Conservation (phyloP, 2,329 filamentous ascomycete genomes). For the Aspergillus proliferans region DNA sequence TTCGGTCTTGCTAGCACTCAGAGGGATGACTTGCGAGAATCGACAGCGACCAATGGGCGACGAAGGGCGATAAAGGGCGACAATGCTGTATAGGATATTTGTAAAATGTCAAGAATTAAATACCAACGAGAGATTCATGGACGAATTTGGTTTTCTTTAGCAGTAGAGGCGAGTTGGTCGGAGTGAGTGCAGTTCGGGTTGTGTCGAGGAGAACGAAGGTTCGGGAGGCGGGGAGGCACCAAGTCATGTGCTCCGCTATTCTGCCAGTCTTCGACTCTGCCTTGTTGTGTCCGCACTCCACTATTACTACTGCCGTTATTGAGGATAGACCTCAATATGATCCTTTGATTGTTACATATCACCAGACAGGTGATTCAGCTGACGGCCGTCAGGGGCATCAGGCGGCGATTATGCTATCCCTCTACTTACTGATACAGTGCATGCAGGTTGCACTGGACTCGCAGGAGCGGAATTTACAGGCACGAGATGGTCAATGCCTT, state of each 20-base stretch:
- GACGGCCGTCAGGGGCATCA: not conserved
- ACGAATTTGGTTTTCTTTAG: constrained; percentile 10
- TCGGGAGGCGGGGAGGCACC: constrained; percentile 5
- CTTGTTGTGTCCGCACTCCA: not conserved
- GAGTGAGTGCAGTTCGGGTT: constrained; percentile 25
- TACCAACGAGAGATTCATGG: constrained; percentile 24
- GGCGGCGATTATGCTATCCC: not conserved
- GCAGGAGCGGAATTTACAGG: constrained; percentile 13
- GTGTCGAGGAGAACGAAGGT: constrained; percentile 2
- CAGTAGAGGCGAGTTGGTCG: constrained; percentile 7
- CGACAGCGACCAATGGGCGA: constrained; percentile 16
- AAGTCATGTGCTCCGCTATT: not conserved
- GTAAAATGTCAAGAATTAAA: constrained; percentile 19
- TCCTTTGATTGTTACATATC: not conserved
- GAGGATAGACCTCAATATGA: not conserved
- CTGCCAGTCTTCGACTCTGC: not conserved
- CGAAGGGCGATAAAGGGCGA: constrained; percentile 1
- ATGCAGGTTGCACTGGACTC: constrained; percentile 13
- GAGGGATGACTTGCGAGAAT: constrained; percentile 11
- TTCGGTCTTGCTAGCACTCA: constrained; percentile 13
- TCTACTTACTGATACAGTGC: constrained; percentile 1
- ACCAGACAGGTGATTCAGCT: not conserved
- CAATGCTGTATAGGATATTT: not conserved
- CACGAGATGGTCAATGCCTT: constrained; percentile 7
- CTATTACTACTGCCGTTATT: no score